Percentiles rank a stretch among this genome's conserved stretches.
These are phyloP conservation scores for Aspergillus alliaceus DNA, from an alignment of 2,329 filamentous ascomycete species.

Conservation along the genomic window DNA sequence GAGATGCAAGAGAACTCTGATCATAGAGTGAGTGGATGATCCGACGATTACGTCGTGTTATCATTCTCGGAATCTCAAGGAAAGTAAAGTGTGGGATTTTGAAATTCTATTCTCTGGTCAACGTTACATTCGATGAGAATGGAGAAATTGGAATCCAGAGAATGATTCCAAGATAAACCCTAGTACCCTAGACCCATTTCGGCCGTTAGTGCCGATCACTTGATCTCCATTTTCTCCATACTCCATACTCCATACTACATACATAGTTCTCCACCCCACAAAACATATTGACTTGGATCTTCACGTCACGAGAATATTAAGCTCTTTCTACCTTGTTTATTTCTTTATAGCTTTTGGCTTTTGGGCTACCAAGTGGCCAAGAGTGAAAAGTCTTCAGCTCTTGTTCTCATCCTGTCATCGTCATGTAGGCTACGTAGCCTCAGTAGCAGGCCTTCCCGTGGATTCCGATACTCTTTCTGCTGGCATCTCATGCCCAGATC, in stretches of 20 bases:
- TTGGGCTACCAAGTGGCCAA: background rate
- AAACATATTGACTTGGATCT: no score
- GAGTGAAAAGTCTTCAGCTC: background rate
- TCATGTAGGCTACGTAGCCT: background rate
- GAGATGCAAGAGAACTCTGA: no score
- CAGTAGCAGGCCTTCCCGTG: background rate
- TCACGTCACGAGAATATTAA: no score
- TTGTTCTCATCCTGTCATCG: background rate
- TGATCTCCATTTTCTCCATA: background rate
- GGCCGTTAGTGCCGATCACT: background rate
- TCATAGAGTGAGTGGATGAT: background rate
- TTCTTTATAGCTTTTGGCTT: no score
- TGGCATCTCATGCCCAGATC: conserved; percentile 9
- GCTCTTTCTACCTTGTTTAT: no score
- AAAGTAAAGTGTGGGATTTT: background rate
- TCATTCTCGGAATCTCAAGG: background rate
- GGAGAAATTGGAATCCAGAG: background rate
- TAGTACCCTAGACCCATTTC: background rate
- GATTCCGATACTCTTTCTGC: conserved; percentile 11
- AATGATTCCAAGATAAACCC: no score
- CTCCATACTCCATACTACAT: background rate
- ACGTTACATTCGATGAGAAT: background rate
- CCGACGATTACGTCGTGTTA: conserved; percentile 5
- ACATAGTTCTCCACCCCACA: no score
- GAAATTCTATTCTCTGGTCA: background rate